These are phyloP conservation scores for Floccularia luteovirens DNA, from an alignment of 768 basidiomycete species.

Conservation along the genomic window DNA sequence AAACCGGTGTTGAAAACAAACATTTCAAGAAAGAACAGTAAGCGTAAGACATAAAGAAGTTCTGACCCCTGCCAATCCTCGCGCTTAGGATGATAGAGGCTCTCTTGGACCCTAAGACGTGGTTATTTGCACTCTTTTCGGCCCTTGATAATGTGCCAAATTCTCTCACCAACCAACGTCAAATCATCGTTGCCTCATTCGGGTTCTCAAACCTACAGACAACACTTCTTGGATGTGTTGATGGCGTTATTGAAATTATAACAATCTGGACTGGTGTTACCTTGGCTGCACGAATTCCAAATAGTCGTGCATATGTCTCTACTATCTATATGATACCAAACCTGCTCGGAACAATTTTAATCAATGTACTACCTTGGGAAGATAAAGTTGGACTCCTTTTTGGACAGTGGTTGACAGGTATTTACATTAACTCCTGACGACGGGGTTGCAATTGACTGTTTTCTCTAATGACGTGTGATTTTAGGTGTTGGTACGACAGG, in stretches of 20 bases:
- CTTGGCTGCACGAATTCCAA: slow-evolving; percentile 45
- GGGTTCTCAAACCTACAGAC: slow-evolving; percentile 61
- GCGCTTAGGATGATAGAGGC: slow-evolving; percentile 61
- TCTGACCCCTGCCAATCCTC: neutral
- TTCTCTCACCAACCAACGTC: slow-evolving; percentile 55
- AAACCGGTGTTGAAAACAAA: slow-evolving; percentile 81
- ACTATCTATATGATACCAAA: slow-evolving; percentile 59
- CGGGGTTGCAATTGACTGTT: neutral
- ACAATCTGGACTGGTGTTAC: slow-evolving; percentile 63
- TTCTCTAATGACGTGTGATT: neutral
- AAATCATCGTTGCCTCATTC: slow-evolving; percentile 58
- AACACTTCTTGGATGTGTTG: slow-evolving; percentile 62
- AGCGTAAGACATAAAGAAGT: slow-evolving; percentile 14
- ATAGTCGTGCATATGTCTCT: slow-evolving; percentile 58
- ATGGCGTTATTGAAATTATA: slow-evolving; percentile 57
- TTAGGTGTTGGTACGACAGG: slow-evolving; percentile 45
- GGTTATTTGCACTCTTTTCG: slow-evolving; percentile 68
- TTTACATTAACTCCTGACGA: too few species aligned
- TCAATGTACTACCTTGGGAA: slow-evolving; percentile 58
- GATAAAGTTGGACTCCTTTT: slow-evolving; percentile 62
- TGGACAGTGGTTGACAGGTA: slow-evolving; percentile 45
- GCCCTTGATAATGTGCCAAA: slow-evolving; percentile 58
- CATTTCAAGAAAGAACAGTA: slow-evolving; percentile 76
- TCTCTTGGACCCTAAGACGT: slow-evolving; percentile 61
- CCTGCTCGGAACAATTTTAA: slow-evolving; percentile 50